Percentiles rank a stretch among this genome's conserved stretches.
These are phyloP conservation scores for Fusarium pseudonygamai DNA, from an alignment of 2,329 filamentous ascomycete genomes.

Conservation along the genomic window DNA sequence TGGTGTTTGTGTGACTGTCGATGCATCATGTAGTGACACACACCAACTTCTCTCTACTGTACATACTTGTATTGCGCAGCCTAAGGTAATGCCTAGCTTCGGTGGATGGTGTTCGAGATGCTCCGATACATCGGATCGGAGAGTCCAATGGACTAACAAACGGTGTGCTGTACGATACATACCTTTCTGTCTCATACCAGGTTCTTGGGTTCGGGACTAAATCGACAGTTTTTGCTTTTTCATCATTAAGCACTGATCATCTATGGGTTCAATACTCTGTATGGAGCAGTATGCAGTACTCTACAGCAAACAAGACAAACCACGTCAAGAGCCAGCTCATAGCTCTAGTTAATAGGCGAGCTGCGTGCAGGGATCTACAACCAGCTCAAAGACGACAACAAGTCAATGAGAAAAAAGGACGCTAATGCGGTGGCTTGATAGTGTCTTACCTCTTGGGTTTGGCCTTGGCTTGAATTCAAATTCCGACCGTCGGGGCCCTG, in stretches of 20 bases:
- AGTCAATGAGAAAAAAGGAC: not conserved
- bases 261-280: not conserved
- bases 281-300: slow-evolving; percentile 6
- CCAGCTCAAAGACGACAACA: not conserved
- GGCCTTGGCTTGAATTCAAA: slow-evolving; percentile 27
- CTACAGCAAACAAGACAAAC: slow-evolving; percentile 12
- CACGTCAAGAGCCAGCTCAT: slow-evolving; percentile 34
- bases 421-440: slow-evolving; percentile 39
- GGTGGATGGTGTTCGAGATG: slow-evolving; percentile 17
- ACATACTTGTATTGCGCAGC: slow-evolving; percentile 13
- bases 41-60: not conserved
- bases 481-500: slow-evolving; percentile 36
- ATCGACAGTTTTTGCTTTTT: not conserved
- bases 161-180: not conserved
- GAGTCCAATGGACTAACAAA: slow-evolving; percentile 5
- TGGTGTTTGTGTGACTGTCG: slow-evolving; percentile 14
- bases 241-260: slow-evolving; percentile 13
- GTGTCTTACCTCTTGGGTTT: slow-evolving; percentile 38
- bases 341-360: slow-evolving; percentile 9
- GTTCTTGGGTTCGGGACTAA: not conserved
- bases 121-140: slow-evolving; percentile 33
- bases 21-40: slow-evolving; percentile 16
- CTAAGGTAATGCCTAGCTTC: not conserved
- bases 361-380: slow-evolving; percentile 35
- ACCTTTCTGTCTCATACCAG: slow-evolving; percentile 1